Evolutionary conservation across 2,329 filamentous ascomycete genomes (phyloP).

Genomic region (Furcasterigmium furcatum): DNA sequence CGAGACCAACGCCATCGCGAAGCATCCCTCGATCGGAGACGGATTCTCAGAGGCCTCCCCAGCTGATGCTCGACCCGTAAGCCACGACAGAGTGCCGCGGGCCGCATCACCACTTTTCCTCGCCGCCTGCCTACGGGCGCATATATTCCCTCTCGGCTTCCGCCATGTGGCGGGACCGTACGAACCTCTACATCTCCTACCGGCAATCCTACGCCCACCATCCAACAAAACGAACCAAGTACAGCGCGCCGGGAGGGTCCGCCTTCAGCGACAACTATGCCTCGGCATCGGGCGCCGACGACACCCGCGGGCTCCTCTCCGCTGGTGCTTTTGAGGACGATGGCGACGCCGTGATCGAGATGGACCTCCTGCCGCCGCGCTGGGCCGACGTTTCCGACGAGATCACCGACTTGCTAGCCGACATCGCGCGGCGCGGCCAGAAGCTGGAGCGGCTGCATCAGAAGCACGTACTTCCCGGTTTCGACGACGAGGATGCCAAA

Average conservation of each 20-base stretch:
- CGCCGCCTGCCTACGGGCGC: background rate
- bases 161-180: conserved; percentile 98
- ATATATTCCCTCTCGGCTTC: conserved; percentile 33
- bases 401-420: conserved; percentile 76
- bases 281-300: conserved; percentile 39
- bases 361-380: conserved; percentile 91
- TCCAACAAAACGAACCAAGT: conserved; percentile 79
- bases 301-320: conserved; percentile 78
- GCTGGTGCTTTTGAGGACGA: conserved; percentile 76
- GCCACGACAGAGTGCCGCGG: no score
- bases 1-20: no score
- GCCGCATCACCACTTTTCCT: background rate
- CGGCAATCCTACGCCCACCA: conserved; percentile 97
- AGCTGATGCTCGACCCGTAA: no score
- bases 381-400: conserved; percentile 97
- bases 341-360: conserved; percentile 94
- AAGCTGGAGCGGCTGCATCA: conserved; percentile 90
- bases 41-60: no score
- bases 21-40: no score
- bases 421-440: conserved; percentile 79
- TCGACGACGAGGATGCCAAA: conserved; percentile 92
- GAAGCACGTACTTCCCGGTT: conserved; percentile 94
- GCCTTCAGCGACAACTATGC: conserved; percentile 40
- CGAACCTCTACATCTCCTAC: conserved; percentile 99
- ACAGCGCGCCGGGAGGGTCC: conserved; percentile 54